Percentiles rank a stretch among this genome's conserved stretches.
Evolutionary conservation across 2,329 filamentous ascomycete species (phyloP).

Genomic region (Byssochlamys sp.): DNA sequence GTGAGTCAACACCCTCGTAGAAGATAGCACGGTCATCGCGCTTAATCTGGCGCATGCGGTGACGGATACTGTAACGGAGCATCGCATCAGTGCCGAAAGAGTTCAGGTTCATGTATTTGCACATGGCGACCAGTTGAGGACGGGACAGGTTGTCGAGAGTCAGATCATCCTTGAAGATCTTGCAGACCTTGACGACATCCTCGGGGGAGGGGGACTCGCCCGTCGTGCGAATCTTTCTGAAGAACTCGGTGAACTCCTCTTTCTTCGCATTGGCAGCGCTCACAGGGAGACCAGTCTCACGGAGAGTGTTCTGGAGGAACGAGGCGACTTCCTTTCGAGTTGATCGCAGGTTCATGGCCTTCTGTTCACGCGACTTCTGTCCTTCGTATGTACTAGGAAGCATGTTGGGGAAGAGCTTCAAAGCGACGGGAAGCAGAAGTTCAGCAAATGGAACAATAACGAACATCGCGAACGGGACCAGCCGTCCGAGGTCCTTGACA

Average conservation of each 20-base stretch:
- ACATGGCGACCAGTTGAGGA: slow-evolving; percentile 93
- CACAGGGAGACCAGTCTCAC: slow-evolving; percentile 84
- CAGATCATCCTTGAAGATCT: slow-evolving; percentile 95
- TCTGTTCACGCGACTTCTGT: slow-evolving; percentile 79
- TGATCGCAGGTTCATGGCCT: slow-evolving; percentile 68
- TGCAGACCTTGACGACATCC: slow-evolving; percentile 97
- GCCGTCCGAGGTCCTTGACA: slow-evolving; percentile 80
- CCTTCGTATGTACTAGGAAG: slow-evolving; percentile 95
- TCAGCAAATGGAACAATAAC: slow-evolving; percentile 95
- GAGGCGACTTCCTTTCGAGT: slow-evolving; percentile 88
- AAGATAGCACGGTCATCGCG: slow-evolving; percentile 89
- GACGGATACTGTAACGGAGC: slow-evolving; percentile 91
- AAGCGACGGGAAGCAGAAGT: slow-evolving; percentile 76
- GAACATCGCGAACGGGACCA: slow-evolving; percentile 94
- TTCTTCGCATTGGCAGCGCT: slow-evolving; percentile 75
- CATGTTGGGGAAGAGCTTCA: slow-evolving; percentile 93
- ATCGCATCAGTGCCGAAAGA: slow-evolving; percentile 96
- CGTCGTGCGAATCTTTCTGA: slow-evolving; percentile 86
- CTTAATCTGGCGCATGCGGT: slow-evolving; percentile 99
- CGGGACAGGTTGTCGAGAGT: slow-evolving; percentile 94
- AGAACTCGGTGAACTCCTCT: slow-evolving; percentile 92
- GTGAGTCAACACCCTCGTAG: slow-evolving; percentile 83
- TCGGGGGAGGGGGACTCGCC: slow-evolving; percentile 78
- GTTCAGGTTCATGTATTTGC: slow-evolving; percentile 95
- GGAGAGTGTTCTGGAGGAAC: slow-evolving; percentile 79